These are phyloP conservation scores for Leccinum holopus DNA, from an alignment of 1,284 basidiomycete genomes.

Conservation along the genomic window DNA sequence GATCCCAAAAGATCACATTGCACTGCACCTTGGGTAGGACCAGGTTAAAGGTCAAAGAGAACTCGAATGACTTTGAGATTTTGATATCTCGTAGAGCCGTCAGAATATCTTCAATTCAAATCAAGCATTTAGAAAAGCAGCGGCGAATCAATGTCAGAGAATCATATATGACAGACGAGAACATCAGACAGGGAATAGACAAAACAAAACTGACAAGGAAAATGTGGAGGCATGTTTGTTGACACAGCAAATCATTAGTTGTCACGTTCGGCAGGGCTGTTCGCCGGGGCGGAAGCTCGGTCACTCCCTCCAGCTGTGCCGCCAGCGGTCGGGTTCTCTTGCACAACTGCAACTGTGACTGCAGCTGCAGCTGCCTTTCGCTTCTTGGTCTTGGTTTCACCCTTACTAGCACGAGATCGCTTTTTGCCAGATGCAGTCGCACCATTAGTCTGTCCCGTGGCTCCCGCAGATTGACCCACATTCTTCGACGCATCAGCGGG, in stretches of 20 bases:
- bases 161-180: conserved; percentile 16
- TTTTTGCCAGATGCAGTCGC: conserved; percentile 33
- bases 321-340: conserved; percentile 24
- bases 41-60: conserved; percentile 48
- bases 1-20: conserved; percentile 38
- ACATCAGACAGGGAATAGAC: conserved; percentile 12
- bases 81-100: conserved; percentile 22
- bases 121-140: conserved; percentile 7
- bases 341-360: neutral
- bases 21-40: conserved; percentile 30
- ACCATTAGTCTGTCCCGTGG: conserved; percentile 25
- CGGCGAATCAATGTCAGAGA: conserved; percentile 1
- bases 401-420: conserved; percentile 30
- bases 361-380: conserved; percentile 23
- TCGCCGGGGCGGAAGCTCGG: conserved; percentile 23
- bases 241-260: conserved; percentile 17
- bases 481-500: conserved; percentile 25
- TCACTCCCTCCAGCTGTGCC: conserved; percentile 29
- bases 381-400: conserved; percentile 37
- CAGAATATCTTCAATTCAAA: conserved; percentile 32
- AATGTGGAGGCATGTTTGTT: conserved; percentile 6
- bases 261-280: conserved; percentile 26
- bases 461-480: conserved; percentile 16
- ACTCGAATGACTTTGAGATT: conserved; percentile 19
- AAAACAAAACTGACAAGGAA: conserved; percentile 15